Conservation (phyloP, 2,329 filamentous ascomycete genomes). For the Venturia aucupariae region DNA sequence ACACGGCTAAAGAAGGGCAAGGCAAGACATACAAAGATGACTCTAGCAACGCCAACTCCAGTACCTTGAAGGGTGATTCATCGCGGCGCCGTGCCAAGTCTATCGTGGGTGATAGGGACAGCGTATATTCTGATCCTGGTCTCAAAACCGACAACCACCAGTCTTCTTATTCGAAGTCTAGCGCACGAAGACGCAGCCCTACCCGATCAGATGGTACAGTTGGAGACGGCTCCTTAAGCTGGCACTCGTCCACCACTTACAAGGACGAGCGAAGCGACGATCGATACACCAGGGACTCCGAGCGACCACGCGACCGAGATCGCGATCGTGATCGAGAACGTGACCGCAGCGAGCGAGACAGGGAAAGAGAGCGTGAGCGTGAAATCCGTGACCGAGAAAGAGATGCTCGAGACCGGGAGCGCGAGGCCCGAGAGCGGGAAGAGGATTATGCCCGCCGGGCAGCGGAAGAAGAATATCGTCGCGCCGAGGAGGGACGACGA, state of each 20-base stretch:
- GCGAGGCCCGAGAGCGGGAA: conserved; percentile 12
- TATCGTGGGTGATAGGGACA: background rate
- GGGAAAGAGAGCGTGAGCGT: conserved; percentile 14
- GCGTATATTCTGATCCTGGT: conserved; percentile 6
- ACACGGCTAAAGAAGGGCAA: conserved; percentile 48
- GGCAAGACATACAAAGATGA: conserved; percentile 47
- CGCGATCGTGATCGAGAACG: conserved; percentile 13
- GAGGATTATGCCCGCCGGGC: conserved; percentile 4
- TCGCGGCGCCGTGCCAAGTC: conserved; percentile 5
- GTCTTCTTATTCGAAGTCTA: conserved; percentile 1
- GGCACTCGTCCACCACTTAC: conserved; percentile 13
- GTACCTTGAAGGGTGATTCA: conserved; percentile 6
- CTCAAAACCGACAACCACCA: background rate
- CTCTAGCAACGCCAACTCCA: conserved; percentile 13
- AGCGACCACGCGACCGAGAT: conserved; percentile 7
- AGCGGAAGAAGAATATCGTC: conserved; percentile 5
- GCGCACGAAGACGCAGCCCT: conserved; percentile 1
- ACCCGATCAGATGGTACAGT: conserved; percentile 8
- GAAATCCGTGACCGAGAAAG: conserved; percentile 10
- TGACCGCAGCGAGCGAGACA: conserved; percentile 10
- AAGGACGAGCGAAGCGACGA: conserved; percentile 11
- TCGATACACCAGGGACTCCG: background rate
- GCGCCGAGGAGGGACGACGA: conserved; percentile 5
- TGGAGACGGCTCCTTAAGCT: background rate
- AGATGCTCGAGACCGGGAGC: conserved; percentile 7